phyloP scores from a whole-genome alignment of 768 basidiomycete species.

The Lactarius evosmus region DNA sequence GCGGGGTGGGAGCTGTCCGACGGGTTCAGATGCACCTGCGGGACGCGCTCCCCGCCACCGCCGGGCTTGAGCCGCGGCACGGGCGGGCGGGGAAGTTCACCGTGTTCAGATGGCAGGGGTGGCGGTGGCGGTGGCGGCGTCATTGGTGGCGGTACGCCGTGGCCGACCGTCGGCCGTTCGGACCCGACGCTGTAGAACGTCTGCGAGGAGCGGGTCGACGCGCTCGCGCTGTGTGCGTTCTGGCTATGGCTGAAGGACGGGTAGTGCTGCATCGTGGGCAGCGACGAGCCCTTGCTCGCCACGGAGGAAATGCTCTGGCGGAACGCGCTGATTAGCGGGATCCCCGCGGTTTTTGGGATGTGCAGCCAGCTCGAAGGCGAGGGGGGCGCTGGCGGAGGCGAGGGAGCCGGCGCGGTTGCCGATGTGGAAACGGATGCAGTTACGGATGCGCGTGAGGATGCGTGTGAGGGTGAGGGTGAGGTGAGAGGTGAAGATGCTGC shows the following conservation, averaged over 20 bases:
- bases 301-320: slow-evolving; percentile 24
- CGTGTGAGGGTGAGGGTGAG: neutral
- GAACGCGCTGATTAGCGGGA: slow-evolving; percentile 28
- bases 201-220: slow-evolving; percentile 18
- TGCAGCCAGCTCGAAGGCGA: slow-evolving; percentile 26
- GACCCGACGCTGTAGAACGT: slow-evolving; percentile 23
- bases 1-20: neutral
- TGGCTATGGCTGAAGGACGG: slow-evolving; percentile 19
- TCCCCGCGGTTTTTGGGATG: slow-evolving; percentile 19
- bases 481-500: neutral
- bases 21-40: slow-evolving; percentile 5
- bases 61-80: slow-evolving; percentile 9
- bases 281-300: slow-evolving; percentile 8
- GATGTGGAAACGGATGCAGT: too few relatives aligned
- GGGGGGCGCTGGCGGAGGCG: slow-evolving; percentile 6
- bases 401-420: neutral
- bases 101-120: slow-evolving; percentile 8
- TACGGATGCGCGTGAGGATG: neutral
- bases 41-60: slow-evolving; percentile 19
- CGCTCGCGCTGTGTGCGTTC: slow-evolving; percentile 5
- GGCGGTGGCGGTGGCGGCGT: neutral
- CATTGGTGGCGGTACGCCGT: neutral
- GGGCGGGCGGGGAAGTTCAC: slow-evolving; percentile 12
- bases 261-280: slow-evolving; percentile 28
- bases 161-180: neutral